Conservation (phyloP, 1,284 basidiomycete species). For the Cystobasidiaceae sp. region DNA sequence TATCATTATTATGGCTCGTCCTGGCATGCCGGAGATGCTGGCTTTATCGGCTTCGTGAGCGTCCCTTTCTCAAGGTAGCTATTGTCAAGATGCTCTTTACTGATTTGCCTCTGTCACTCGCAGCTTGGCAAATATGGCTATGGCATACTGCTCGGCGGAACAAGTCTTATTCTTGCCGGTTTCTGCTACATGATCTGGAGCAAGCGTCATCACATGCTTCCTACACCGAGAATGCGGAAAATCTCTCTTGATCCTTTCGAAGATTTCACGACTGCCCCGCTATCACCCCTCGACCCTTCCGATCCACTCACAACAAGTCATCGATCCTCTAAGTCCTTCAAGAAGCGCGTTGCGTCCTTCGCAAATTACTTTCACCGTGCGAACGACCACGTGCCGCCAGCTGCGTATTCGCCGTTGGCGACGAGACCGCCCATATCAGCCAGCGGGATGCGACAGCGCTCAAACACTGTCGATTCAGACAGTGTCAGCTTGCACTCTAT, state of each 20-base stretch:
- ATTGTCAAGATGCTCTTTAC: background rate
- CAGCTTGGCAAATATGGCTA: conserved; percentile 31
- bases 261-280: conserved; percentile 1
- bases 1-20: conserved; percentile 91
- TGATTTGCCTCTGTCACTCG: background rate
- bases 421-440: no score
- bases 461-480: no score
- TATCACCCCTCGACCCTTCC: background rate
- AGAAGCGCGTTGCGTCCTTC: background rate
- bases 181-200: conserved; percentile 27
- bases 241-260: conserved; percentile 18
- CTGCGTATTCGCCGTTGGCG: no score
- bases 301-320: no score
- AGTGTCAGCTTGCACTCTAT: background rate
- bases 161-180: conserved; percentile 14
- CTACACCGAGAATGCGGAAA: background rate
- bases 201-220: background rate
- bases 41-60: conserved; percentile 42
- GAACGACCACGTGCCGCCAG: no score
- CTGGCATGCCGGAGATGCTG: conserved; percentile 57
- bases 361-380: background rate
- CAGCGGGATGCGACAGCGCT: no score
- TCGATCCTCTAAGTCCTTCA: background rate
- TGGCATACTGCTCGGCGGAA: conserved; percentile 17
- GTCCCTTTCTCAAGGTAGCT: background rate